Base-by-base conservation (phyloP, 306 rosid genomes). In the Prunus dulcis region DNA sequence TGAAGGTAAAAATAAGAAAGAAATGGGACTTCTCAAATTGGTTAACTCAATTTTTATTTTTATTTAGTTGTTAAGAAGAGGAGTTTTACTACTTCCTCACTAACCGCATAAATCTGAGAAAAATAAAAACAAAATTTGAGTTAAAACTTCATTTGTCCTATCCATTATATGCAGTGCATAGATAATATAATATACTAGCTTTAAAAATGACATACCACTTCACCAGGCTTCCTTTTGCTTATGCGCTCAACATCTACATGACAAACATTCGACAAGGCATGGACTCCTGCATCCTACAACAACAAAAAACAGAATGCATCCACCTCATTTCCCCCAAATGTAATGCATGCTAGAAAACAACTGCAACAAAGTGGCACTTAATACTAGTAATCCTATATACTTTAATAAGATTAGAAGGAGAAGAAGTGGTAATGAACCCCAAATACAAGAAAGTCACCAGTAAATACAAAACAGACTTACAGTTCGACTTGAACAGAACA, bases 221-320 rank as follows among this genome's bases (percentile, higher is more conserved):
- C 92, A 69, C 89, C 96, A 3, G 99, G 99, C 90, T 73, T 92
- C 86, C 97, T 84, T 90, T 92, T 92, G 86, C 99, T 95, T 67
- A 79, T 87, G 47, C 97, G 96, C 81, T 95, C 87, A 28, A 95
- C 86, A 82, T 95, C 93, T 18, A 90, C 97, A 79, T 95, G 99
- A 81, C 91, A 92, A 76, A 90, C 93, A 82, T 95, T 95, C 23
- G 97, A 95, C 69, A 95, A 81, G 75, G 99, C 99, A 77, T 95
- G 99, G 19, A 95, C 99, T 80, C 99, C 97, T 72, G 97, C 96
- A 86, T 95, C 99, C 99, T 95, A 76, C 71, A 85, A 41, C 64
- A 45, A 23, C n/a, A 75, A 28, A 79, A 49, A 30, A 46, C 14
- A 49, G 64, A 22, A 67, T 7, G 47, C 12, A 55, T 38, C 64